Evolutionary conservation across 352 stramenopile species (phyloP), one percentile per base, ranked within the genome.

Genomic region (Globisporangium parvum): DNA sequence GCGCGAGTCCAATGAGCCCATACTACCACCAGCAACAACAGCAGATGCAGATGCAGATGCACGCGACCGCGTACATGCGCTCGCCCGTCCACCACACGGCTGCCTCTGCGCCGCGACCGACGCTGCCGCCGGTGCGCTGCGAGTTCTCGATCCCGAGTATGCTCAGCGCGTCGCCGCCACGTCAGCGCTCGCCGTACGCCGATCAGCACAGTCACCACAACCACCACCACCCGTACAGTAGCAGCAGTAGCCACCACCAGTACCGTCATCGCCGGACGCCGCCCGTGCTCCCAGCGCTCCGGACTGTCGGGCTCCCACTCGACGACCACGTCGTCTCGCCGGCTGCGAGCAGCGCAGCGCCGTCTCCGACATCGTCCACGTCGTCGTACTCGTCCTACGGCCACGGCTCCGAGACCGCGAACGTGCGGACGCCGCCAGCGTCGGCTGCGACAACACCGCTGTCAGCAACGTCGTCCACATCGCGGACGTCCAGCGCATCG

Each of bases 401-500:
- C 23, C 45, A 60, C 23, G 21, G 52, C 33, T 60, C 33, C 33
- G 45, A 53, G 24, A 35, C 54, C 1, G 48, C 46, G 6, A 37
- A 37, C 31, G 31, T 37, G 6, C 31, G 31, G 31, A 37, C 31
- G 1, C 31, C 31, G 8, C 31, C 31, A 12, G 33, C 33, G 5
- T 20, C 39, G 20, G 28, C 54, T 21, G 46, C 41, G 10, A 12
- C 52, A 12, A 49, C 52, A 2, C 31, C 52, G 10, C 31, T 14
- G 26, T 37, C 31, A 8, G 31, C 31, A 10, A 37, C 31, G 31
- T 37, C 31, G 52, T 44, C 52, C 41, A 24, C 41, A 51, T 69
- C 67, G 15, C 63, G 60, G 6, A 37, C 53, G 11, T 78, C 76
- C 6, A 58, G 53, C 12, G 65, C 59, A 23, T 41, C 56, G 18